Evolutionary conservation across 2,329 filamentous ascomycete genomes (phyloP), one percentile per base, ranked within the genome.

Genomic region (Diaporthe ampelina): DNA sequence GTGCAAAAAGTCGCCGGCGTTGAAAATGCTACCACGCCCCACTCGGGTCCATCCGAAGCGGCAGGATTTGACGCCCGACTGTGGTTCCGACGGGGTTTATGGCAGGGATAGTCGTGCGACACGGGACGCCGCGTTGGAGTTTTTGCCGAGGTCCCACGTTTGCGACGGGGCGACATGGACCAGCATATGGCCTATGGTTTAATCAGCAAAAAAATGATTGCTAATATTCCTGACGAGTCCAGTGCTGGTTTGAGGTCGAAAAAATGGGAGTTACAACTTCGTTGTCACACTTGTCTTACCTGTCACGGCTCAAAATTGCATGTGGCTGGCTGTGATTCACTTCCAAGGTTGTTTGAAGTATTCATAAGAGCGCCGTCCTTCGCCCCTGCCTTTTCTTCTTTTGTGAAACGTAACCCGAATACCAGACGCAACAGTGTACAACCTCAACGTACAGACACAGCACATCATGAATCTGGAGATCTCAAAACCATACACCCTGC

Each of bases 401-500:
- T 17, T 24, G 6, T 70, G 50, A 48, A 17, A n/a, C 5, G 5
- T 5, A 35, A 6, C 19, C 29, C 13, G 17, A 9, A 43, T 19
- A 59, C 6, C 5, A 7, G 13, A 61, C 21, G 11, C 29, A n/a
- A 1, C 11, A 37, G 1, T 11, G 48, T 15, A 52, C 4, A 29
- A 43, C n/a, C 7, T 1, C 48, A 35, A 17, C 32, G 15, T 43
- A 43, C 35, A 26, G 9, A 9, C 32, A 9, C 57, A 45, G 15
- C 29, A 59, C 29, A 73, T 19, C 40, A 75, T 76, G 67, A 63
- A 76, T 26, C 73, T 78, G 6, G 74, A 76, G 45, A 76, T 86
- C 13, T 78, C 80, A 70, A 81, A 86, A 37, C 84, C 88, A 0
- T 78, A 90, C 21, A 88, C 84, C 50, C 83, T 91, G 1, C 86